Percentiles rank a stretch among this genome's conserved stretches.
Conservation (phyloP, 2,329 filamentous ascomycete genomes). For the Pseudogymnoascus sp. region DNA sequence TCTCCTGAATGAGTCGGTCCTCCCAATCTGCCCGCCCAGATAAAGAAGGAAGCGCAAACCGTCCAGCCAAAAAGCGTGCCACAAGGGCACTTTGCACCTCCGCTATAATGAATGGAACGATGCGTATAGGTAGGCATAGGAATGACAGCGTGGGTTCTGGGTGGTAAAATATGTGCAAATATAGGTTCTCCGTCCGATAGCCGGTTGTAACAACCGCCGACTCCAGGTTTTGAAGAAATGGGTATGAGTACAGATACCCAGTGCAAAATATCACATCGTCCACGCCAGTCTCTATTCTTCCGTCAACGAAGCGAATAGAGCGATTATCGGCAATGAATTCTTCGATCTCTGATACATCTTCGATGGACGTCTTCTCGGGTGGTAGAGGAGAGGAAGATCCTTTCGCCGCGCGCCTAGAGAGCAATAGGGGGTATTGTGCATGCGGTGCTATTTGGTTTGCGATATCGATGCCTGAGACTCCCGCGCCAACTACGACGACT, state of each 20-base stretch:
- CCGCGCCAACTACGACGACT: conserved; percentile 77
- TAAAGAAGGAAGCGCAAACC: conserved; percentile 56
- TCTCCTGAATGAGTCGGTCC: conserved; percentile 32
- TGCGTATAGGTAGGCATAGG: conserved; percentile 66
- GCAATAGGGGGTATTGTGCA: conserved; percentile 43
- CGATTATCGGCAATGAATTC: conserved; percentile 49
- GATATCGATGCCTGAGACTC: conserved; percentile 79
- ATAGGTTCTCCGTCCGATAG: conserved; percentile 63
- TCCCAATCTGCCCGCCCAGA: conserved; percentile 68
- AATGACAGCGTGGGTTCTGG: conserved; percentile 74
- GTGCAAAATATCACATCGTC: conserved; percentile 83
- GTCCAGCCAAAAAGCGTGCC: conserved; percentile 69
- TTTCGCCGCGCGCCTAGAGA: conserved; percentile 25
- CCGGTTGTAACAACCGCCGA: conserved; percentile 61
- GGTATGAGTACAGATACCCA: conserved; percentile 79
- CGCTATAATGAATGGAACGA: conserved; percentile 80
- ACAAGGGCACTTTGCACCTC: conserved; percentile 76
- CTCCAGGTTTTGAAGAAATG: conserved; percentile 53
- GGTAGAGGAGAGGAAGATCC: conserved; percentile 33
- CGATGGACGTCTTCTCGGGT: conserved; percentile 21
- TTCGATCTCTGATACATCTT: conserved; percentile 42
- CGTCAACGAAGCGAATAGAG: conserved; percentile 61
- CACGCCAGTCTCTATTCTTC: conserved; percentile 57
- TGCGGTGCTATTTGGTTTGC: conserved; percentile 64
- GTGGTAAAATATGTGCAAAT: conserved; percentile 73